These are phyloP conservation scores for Sclerotiophoma versabilis DNA, from an alignment of 2,329 filamentous ascomycete genomes.

Conservation along the genomic window DNA sequence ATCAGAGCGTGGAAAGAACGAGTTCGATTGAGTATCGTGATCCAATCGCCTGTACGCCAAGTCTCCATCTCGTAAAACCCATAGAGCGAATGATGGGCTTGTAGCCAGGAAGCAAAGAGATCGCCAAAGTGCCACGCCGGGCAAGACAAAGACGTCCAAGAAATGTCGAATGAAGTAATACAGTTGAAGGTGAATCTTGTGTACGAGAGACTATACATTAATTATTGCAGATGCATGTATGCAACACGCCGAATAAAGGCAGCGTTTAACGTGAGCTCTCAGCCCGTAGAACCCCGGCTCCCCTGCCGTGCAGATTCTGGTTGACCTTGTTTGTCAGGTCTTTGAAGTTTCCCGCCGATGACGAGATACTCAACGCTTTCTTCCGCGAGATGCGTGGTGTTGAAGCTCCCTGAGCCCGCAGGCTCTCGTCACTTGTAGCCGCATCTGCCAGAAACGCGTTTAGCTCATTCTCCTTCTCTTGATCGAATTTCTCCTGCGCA, in stretches of 20 bases:
- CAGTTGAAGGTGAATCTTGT: constrained; percentile 34
- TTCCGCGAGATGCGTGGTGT: constrained; percentile 53
- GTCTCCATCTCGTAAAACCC: constrained; percentile 29
- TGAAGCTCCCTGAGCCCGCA: constrained; percentile 37
- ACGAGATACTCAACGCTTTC: constrained; percentile 49
- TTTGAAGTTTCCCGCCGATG: constrained; percentile 51
- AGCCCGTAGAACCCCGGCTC: constrained; percentile 55
- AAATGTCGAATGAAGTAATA: constrained; percentile 26
- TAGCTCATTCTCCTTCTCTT: constrained; percentile 51
- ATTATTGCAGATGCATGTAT: constrained; percentile 29
- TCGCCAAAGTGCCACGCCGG: constrained; percentile 16
- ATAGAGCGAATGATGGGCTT: constrained; percentile 29
- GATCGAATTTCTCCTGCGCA: constrained; percentile 64
- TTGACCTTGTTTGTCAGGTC: constrained; percentile 55
- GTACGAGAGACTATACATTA: constrained; percentile 46
- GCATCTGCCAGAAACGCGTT: constrained; percentile 21
- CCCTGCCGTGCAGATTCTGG: constrained; percentile 55
- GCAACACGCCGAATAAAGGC: constrained; percentile 12
- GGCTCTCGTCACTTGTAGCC: constrained; percentile 33
- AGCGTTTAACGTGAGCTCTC: constrained; percentile 50
- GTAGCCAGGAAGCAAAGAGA: constrained; percentile 5
- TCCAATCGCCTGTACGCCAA: constrained; percentile 33
- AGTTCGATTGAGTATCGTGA: constrained; percentile 32
- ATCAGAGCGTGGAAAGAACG: neutral
- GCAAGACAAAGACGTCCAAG: constrained; percentile 9